Percentiles rank a stretch among this genome's conserved stretches.
These are phyloP conservation scores for Hypoxylon rubiginosum DNA, from an alignment of 2,329 filamentous ascomycete species.

Conservation along the genomic window DNA sequence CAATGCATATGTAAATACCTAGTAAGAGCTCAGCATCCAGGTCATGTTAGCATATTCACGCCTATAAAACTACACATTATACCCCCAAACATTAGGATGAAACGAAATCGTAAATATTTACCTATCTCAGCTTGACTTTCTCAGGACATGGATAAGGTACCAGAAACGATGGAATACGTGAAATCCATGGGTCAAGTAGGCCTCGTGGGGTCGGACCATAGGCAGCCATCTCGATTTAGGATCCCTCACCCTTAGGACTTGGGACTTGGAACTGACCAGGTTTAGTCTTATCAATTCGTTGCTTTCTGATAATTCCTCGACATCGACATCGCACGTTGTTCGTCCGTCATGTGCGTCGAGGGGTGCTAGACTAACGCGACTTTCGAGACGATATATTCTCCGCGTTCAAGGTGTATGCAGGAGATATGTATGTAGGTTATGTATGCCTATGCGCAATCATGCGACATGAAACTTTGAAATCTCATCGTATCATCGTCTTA, in stretches of 20 bases:
- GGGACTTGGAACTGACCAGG: constrained; percentile 16
- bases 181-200: constrained; percentile 8
- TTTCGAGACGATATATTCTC: constrained; percentile 37
- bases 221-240: constrained; percentile 34
- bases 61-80: not conserved
- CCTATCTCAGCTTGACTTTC: not conserved
- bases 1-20: constrained; percentile 21
- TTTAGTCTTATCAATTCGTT: constrained; percentile 26
- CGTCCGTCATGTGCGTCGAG: constrained; percentile 18
- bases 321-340: constrained; percentile 30
- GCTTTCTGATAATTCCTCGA: constrained; percentile 2
- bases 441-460: constrained; percentile 31
- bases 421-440: not conserved
- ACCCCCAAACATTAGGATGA: not conserved
- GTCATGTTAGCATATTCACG: constrained; percentile 7
- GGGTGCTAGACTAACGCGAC: constrained; percentile 32
- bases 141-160: not conserved
- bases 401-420: constrained; percentile 23
- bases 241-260: constrained; percentile 13
- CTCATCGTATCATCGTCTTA: constrained; percentile 36
- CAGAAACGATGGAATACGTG: not conserved
- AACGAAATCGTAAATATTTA: not conserved
- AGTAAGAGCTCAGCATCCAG: constrained; percentile 11
- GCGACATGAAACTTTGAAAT: constrained; percentile 38
- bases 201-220: constrained; percentile 36